phyloP scores from a whole-genome alignment of 371 early-diverging fungal species.

The Mortierella sp. region DNA sequence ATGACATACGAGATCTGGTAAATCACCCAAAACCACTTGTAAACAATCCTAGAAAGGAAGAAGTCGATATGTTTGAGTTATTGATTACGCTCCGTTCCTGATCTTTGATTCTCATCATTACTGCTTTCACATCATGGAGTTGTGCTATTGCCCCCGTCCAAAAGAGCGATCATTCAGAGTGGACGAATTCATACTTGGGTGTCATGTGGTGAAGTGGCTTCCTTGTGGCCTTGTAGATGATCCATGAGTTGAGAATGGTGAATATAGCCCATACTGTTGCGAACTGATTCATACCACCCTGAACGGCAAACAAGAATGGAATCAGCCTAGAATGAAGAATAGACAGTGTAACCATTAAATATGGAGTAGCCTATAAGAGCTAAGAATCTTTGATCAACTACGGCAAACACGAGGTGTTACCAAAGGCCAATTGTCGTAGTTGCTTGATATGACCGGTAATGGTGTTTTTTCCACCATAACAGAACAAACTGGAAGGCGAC shows the following conservation, averaged over 20 bases:
- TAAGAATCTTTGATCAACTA: conserved; percentile 2
- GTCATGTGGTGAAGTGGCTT: conserved; percentile 77
- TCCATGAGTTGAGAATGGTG: conserved; percentile 51
- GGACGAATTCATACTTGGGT: conserved; percentile 56
- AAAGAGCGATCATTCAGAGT: background rate
- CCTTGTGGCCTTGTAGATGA: conserved; percentile 69
- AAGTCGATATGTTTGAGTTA: background rate
- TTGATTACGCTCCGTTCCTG: background rate
- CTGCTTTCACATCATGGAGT: too few species aligned
- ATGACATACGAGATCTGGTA: conserved; percentile 75
- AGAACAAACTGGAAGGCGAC: conserved; percentile 82
- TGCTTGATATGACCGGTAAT: conserved; percentile 80
- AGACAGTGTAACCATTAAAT: conserved; percentile 13
- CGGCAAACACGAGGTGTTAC: conserved; percentile 26
- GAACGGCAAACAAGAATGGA: conserved; percentile 40
- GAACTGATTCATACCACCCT: conserved; percentile 35
- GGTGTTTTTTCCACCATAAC: conserved; percentile 83
- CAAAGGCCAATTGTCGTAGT: conserved; percentile 83
- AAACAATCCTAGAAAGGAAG: conserved; percentile 66
- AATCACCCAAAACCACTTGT: conserved; percentile 77
- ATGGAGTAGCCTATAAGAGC: too few species aligned
- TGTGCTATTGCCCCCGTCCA: too few species aligned
- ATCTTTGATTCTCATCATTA: too few species aligned
- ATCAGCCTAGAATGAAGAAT: conserved; percentile 19
- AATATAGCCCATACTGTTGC: conserved; percentile 27